These are phyloP conservation scores for Debaryomyces singareniensis DNA, from an alignment of 1,139 yeast species.

Conservation along the genomic window DNA sequence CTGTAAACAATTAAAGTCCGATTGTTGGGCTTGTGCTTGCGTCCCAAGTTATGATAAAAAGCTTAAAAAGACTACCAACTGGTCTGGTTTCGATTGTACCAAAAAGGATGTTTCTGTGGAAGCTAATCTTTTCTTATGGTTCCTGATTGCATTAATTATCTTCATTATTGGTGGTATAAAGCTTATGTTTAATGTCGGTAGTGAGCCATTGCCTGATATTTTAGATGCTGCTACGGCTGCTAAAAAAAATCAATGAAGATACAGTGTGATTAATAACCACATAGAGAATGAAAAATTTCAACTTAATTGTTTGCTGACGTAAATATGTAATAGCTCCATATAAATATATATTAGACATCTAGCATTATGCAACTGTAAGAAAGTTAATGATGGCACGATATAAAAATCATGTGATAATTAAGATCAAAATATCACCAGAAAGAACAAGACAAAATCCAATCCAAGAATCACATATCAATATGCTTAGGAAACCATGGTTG, in stretches of 20 bases:
- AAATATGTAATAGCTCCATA: too few relatives aligned
- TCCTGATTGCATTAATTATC: constrained; percentile 41
- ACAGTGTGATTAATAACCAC: too few relatives aligned
- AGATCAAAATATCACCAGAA: too few relatives aligned
- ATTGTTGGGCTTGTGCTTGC: constrained; percentile 58
- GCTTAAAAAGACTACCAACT: constrained; percentile 46
- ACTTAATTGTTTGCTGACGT: too few relatives aligned
- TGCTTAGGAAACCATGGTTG: constrained; percentile 19
- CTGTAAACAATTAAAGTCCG: constrained; percentile 36
- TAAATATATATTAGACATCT: too few relatives aligned
- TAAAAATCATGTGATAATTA: too few relatives aligned
- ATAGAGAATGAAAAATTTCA: too few relatives aligned
- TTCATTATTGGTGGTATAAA: constrained; percentile 49
- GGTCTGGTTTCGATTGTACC: constrained; percentile 65
- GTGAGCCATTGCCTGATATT: constrained; percentile 62
- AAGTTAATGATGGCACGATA: too few relatives aligned
- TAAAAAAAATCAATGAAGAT: constrained; percentile 20
- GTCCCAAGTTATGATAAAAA: constrained; percentile 41
- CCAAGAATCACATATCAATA: too few relatives aligned
- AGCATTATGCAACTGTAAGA: too few relatives aligned
- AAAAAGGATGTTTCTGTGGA: constrained; percentile 60
- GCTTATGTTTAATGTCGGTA: constrained; percentile 48
- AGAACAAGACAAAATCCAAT: too few relatives aligned
- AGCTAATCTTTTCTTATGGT: constrained; percentile 65
- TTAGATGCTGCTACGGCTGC: constrained; percentile 50